phyloP scores from a whole-genome alignment of 2,329 filamentous ascomycete species.

The Didymella pomorum region DNA sequence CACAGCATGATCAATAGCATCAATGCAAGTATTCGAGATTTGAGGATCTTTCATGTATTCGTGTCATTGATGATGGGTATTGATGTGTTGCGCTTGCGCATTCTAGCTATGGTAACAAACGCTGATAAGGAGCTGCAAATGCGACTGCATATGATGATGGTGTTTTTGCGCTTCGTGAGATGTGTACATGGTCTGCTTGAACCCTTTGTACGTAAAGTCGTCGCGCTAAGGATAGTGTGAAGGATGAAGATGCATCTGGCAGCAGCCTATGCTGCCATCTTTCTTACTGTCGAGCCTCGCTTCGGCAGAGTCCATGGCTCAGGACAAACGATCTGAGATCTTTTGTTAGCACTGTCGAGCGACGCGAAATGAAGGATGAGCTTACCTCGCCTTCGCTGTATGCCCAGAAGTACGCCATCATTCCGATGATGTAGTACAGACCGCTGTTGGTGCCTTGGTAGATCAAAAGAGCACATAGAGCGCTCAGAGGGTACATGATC shows the following conservation, averaged over 20 bases:
- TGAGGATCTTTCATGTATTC: neutral
- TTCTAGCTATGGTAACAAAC: neutral
- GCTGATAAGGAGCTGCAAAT: conserved; percentile 1
- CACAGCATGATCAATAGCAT: neutral
- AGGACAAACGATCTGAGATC: conserved; percentile 55
- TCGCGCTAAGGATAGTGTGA: conserved; percentile 11
- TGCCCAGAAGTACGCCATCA: conserved; percentile 93
- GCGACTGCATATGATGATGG: neutral
- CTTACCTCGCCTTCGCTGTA: conserved; percentile 96
- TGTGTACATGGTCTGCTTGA: conserved; percentile 13
- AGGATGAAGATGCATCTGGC: neutral
- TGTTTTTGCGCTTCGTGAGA: conserved; percentile 13
- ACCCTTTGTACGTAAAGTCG: conserved; percentile 12
- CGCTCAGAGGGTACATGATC: conserved; percentile 79
- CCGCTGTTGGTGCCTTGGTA: conserved; percentile 95
- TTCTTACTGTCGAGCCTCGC: conserved; percentile 45
- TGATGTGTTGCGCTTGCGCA: conserved; percentile 7
- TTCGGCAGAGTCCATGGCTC: conserved; percentile 61
- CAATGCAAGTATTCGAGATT: neutral
- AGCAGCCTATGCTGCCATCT: conserved; percentile 25
- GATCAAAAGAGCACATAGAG: conserved; percentile 76
- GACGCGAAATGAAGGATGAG: conserved; percentile 21
- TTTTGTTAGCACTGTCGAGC: conserved; percentile 20
- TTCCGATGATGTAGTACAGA: conserved; percentile 87
- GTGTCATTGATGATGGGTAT: conserved; percentile 14